Percentiles rank a stretch among this genome's conserved stretches.
Evolutionary conservation across 805 yeast genomes (phyloP).

Genomic region (Saturnispora besseyi): DNA sequence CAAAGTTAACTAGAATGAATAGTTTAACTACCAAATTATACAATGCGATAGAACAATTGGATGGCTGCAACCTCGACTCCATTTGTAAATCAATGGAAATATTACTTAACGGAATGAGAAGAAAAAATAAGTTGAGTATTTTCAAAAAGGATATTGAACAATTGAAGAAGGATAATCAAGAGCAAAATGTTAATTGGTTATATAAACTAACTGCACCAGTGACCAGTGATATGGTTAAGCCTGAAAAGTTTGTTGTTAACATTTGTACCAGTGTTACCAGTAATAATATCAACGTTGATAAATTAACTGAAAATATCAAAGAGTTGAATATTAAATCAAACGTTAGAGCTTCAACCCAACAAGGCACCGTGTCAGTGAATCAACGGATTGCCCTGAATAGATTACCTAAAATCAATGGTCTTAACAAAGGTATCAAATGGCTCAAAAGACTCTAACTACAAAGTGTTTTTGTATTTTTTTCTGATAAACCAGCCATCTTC

Average conservation of each 20-base stretch:
- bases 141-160: background rate
- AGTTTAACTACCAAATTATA: background rate
- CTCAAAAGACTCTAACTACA: background rate
- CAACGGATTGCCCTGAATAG: background rate
- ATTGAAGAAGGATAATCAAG: background rate
- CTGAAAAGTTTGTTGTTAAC: background rate
- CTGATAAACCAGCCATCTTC: conserved; percentile 6
- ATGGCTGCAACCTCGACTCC: background rate
- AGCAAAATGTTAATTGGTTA: background rate
- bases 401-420: background rate
- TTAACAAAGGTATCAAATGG: background rate
- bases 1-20: background rate
- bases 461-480: background rate
- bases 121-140: background rate
- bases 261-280: background rate
- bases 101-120: background rate
- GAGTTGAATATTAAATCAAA: background rate
- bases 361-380: background rate
- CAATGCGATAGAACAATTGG: background rate
- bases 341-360: background rate
- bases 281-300: background rate
- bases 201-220: background rate
- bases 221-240: background rate
- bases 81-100: background rate
- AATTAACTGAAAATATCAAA: background rate